Evolutionary conservation across 1,139 yeast species (phyloP).

Genomic region (Scheffersomyces quercinus): DNA sequence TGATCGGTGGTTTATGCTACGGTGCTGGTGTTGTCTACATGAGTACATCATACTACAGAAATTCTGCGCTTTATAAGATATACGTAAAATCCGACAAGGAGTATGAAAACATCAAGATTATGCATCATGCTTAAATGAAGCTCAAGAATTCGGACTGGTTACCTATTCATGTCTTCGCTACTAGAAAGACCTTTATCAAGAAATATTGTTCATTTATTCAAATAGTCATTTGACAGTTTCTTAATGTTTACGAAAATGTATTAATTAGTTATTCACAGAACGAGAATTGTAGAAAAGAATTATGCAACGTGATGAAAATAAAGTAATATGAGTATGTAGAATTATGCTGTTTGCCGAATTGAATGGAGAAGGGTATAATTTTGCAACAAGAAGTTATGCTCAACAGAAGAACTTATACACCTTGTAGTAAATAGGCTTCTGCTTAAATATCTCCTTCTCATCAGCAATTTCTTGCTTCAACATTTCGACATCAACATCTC

Average conservation of each 20-base stretch:
- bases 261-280: too few species aligned
- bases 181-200: background rate
- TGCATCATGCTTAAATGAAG: constrained; percentile 13
- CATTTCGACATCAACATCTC: constrained; percentile 45
- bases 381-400: background rate
- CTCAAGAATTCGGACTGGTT: too few species aligned
- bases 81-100: constrained; percentile 31
- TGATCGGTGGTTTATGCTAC: constrained; percentile 37
- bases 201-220: too few species aligned
- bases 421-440: constrained; percentile 31
- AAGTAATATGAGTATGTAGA: background rate
- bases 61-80: constrained; percentile 31
- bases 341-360: background rate
- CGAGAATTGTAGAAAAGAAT: too few species aligned
- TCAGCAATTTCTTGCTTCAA: constrained; percentile 49
- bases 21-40: constrained; percentile 37
- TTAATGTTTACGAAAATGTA: too few species aligned
- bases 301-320: too few species aligned
- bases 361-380: background rate
- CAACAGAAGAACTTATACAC: constrained; percentile 43
- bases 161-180: background rate
- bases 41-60: constrained; percentile 34
- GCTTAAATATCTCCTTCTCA: constrained; percentile 29
- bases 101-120: constrained; percentile 30
- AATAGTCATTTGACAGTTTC: too few species aligned